A percentile compares a stretch with the other conserved stretches of the same genome.
Conservation (phyloP, 192 early-diverging fungal species). For the Coemansia javaensis region DNA sequence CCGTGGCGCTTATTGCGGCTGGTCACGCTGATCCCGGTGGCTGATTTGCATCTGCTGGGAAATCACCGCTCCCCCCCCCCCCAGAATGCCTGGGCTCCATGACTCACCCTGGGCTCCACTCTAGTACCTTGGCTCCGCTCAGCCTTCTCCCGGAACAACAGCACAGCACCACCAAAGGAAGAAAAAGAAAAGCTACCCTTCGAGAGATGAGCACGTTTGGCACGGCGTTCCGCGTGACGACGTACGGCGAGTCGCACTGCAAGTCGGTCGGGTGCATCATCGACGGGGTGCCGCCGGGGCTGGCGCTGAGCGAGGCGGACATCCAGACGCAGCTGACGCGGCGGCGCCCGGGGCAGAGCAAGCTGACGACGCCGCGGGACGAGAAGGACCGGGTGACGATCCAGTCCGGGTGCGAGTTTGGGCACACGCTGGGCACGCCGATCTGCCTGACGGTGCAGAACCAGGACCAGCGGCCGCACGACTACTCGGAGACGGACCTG, state of each 20-base stretch:
- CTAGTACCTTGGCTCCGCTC: too few relatives aligned
- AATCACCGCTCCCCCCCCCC: too few relatives aligned
- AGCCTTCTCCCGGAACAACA: too few relatives aligned
- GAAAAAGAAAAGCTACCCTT: too few relatives aligned
- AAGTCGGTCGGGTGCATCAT: conserved; percentile 95
- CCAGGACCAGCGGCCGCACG: conserved; percentile 92
- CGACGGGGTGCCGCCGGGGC: conserved; percentile 94
- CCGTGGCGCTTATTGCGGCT: too few relatives aligned
- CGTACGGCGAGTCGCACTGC: conserved; percentile 98
- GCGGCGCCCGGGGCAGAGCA: conserved; percentile 93
- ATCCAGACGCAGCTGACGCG: conserved; percentile 89
- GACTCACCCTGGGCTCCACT: too few relatives aligned
- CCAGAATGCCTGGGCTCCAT: too few relatives aligned
- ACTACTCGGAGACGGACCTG: conserved; percentile 93
- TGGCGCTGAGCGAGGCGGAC: conserved; percentile 81
- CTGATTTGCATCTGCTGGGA: too few relatives aligned
- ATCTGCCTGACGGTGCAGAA: conserved; percentile 90
- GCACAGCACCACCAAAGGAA: too few relatives aligned
- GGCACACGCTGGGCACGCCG: conserved; percentile 90
- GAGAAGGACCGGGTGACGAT: conserved; percentile 93
- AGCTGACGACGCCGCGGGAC: conserved; percentile 94
- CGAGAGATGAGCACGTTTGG: conserved; percentile 77
- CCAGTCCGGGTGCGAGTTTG: conserved; percentile 89
- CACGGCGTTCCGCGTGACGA: conserved; percentile 79
- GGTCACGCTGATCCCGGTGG: too few relatives aligned